phyloP scores from a whole-genome alignment of 371 early-diverging fungal genomes.

The Haplosporangium sp. region DNA sequence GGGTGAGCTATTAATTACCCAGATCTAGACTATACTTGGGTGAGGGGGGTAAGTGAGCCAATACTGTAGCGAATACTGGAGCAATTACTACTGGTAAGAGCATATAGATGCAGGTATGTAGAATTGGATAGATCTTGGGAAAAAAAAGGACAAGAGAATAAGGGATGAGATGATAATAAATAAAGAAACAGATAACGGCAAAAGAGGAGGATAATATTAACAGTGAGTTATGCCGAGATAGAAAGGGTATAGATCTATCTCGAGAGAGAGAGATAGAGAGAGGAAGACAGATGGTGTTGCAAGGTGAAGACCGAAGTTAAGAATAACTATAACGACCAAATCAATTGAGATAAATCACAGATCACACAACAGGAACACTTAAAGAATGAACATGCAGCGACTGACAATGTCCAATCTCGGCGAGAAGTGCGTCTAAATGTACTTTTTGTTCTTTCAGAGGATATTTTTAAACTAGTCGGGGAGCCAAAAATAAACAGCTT shows the following conservation, averaged over 20 bases:
- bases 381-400: too few species aligned
- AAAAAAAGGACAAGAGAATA: not conserved
- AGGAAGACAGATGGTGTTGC: too few species aligned
- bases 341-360: too few species aligned
- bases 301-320: too few species aligned
- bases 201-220: not conserved
- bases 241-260: too few species aligned
- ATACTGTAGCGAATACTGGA: not conserved
- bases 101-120: not conserved
- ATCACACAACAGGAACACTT: too few species aligned
- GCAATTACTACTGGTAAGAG: not conserved
- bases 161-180: not conserved
- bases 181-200: not conserved
- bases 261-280: too few species aligned
- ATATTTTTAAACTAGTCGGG: conserved; percentile 6
- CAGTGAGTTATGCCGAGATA: not conserved
- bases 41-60: not conserved
- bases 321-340: too few species aligned
- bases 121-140: not conserved
- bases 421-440: too few species aligned
- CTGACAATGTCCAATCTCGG: too few species aligned
- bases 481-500: conserved; percentile 7
- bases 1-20: conserved; percentile 4
- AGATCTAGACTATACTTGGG: not conserved
- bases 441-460: not conserved